A percentile compares a stretch with the other conserved stretches of the same genome.
Conservation (phyloP, 176 grass and related monocot species). For the Carex parvula region DNA sequence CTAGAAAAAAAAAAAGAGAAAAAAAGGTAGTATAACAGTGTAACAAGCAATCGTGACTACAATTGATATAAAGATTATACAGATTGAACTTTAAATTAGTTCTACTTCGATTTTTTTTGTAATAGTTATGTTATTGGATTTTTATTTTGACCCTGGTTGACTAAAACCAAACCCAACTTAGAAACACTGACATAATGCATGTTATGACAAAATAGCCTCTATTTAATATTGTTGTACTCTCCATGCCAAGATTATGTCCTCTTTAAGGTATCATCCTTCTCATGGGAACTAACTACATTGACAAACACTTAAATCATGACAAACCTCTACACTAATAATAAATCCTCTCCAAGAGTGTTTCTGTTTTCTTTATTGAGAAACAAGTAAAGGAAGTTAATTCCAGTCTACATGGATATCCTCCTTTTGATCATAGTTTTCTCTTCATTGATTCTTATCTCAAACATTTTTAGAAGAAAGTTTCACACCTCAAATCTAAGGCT, state of each 20-base stretch:
- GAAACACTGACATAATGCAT: background rate
- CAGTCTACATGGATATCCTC: slow-evolving; percentile 37
- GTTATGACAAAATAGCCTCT: background rate
- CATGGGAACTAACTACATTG: slow-evolving; percentile 46
- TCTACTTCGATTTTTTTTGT: too few relatives aligned
- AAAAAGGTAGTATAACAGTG: background rate
- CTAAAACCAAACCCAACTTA: background rate
- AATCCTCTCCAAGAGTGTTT: slow-evolving; percentile 31
- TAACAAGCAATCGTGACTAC: background rate
- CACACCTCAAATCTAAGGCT: slow-evolving; percentile 37
- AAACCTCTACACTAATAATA: slow-evolving; percentile 42
- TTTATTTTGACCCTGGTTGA: background rate
- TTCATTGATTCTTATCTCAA: slow-evolving; percentile 37
- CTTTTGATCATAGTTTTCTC: slow-evolving; percentile 48
- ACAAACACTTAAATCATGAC: slow-evolving; percentile 71
- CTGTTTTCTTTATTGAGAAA: background rate
- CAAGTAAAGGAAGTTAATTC: background rate
- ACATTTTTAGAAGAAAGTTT: slow-evolving; percentile 37
- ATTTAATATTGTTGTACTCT: background rate
- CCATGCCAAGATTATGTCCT: slow-evolving; percentile 73
- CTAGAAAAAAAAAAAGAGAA: background rate
- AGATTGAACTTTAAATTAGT: background rate
- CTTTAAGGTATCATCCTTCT: slow-evolving; percentile 42
- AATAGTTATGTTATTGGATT: background rate
- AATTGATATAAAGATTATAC: background rate